Evolutionary conservation across 1,284 basidiomycete species (phyloP).

Genomic region (Ustilago loliicola): DNA sequence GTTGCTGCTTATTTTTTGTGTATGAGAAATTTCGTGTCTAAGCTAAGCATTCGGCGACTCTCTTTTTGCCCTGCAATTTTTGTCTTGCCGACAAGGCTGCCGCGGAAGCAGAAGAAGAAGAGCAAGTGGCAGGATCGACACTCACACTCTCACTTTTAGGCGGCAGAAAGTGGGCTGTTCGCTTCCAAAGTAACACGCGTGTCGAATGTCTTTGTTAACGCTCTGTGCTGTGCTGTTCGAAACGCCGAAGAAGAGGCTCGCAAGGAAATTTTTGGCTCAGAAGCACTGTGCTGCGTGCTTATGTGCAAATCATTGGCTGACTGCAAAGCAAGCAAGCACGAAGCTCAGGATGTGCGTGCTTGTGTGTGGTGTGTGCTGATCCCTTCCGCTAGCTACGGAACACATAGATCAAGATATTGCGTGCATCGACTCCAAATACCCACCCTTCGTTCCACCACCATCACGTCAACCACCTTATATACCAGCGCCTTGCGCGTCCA

Average conservation of each 20-base stretch:
- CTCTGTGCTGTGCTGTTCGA: constrained; percentile 1
- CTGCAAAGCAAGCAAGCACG: not conserved
- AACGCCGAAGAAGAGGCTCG: not conserved
- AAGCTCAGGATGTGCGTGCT: not conserved
- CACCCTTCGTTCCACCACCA: not conserved
- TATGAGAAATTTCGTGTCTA: not conserved
- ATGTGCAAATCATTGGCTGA: constrained; percentile 8
- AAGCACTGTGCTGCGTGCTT: constrained; percentile 12
- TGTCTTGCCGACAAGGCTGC: constrained; percentile 6
- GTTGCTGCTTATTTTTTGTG: not conserved
- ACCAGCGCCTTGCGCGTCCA: constrained; percentile 16
- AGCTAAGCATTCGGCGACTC: constrained; percentile 27
- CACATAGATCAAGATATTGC: no score
- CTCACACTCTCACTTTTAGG: not conserved
- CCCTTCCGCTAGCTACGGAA: no score
- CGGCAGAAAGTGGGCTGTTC: constrained; percentile 13
- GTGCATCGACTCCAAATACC: not conserved
- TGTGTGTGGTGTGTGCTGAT: no score
- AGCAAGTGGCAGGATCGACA: constrained; percentile 4
- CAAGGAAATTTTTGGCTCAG: constrained; percentile 7
- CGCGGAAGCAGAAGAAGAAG: not conserved
- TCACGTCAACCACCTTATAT: constrained; percentile 4
- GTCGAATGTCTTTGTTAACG: not conserved
- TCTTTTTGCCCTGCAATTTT: not conserved
- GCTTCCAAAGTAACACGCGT: constrained; percentile 33